Percentiles rank a stretch among this genome's conserved stretches.
These are phyloP conservation scores for Rubus parviflorus DNA, from an alignment of 306 rosid genomes.

Conservation along the genomic window DNA sequence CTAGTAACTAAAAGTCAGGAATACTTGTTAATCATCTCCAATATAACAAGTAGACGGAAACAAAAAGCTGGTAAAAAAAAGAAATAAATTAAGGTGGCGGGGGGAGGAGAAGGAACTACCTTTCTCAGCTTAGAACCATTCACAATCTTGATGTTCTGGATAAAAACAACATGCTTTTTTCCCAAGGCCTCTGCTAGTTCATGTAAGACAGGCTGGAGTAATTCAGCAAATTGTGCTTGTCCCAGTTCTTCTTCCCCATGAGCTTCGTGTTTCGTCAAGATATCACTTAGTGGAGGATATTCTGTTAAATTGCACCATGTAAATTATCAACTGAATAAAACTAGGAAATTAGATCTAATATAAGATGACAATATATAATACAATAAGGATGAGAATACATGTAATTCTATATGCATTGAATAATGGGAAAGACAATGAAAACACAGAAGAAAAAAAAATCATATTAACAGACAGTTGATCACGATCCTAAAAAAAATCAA, in stretches of 20 bases:
- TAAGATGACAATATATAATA: slow-evolving; percentile 3
- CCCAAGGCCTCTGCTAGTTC: slow-evolving; percentile 75
- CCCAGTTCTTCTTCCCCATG: slow-evolving; percentile 81
- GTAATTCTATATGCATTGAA: background rate
- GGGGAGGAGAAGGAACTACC: slow-evolving; percentile 41
- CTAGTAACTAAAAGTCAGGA: background rate
- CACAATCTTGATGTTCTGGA: slow-evolving; percentile 56
- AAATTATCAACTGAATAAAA: slow-evolving; percentile 20
- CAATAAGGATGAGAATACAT: background rate
- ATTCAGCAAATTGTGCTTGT: slow-evolving; percentile 93
- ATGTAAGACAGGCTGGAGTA: slow-evolving; percentile 83
- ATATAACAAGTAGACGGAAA: background rate
- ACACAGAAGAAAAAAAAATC: background rate
- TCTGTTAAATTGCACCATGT: slow-evolving; percentile 51
- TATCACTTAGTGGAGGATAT: slow-evolving; percentile 64
- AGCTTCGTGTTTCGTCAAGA: slow-evolving; percentile 64
- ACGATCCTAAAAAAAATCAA: too few species aligned
- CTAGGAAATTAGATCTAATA: background rate
- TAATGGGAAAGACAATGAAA: background rate
- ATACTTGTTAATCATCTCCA: background rate
- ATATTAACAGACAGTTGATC: background rate
- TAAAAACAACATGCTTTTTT: slow-evolving; percentile 44
- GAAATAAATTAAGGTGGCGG: background rate
- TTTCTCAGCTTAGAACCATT: slow-evolving; percentile 75
- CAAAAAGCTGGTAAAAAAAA: background rate